These are phyloP conservation scores for Mycosphaerelloides madeirae DNA, from an alignment of 2,329 filamentous ascomycete genomes.

Conservation along the genomic window DNA sequence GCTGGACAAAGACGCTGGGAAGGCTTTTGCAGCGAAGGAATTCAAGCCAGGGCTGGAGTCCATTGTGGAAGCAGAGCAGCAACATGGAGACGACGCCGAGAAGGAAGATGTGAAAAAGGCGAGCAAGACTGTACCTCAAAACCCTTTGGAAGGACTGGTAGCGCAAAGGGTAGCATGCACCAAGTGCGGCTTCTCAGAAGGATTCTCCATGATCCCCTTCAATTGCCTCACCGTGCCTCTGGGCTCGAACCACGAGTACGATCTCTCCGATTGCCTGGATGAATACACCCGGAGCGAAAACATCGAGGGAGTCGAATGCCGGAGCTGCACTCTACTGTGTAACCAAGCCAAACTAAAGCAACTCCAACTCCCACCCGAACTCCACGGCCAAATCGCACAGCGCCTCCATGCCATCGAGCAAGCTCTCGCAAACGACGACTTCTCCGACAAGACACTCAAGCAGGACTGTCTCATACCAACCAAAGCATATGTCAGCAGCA, in stretches of 20 bases:
- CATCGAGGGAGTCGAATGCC: conserved; percentile 86
- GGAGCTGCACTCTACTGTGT: conserved; percentile 75
- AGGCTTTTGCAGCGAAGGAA: conserved; percentile 22
- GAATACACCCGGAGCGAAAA: conserved; percentile 78
- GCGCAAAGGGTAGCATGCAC: conserved; percentile 88
- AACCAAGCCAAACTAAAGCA: conserved; percentile 51
- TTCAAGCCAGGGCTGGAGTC: conserved; percentile 25
- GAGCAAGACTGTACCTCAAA: conserved; percentile 44
- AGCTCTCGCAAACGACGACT: conserved; percentile 74
- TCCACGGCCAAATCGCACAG: conserved; percentile 40
- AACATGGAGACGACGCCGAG: conserved; percentile 3
- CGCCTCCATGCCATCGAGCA: conserved; percentile 63
- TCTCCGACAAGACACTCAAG: conserved; percentile 54
- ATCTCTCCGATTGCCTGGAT: conserved; percentile 73
- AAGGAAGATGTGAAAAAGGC: conserved; percentile 7
- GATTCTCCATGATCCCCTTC: conserved; percentile 85
- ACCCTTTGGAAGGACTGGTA: conserved; percentile 80
- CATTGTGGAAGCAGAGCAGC: conserved; percentile 14
- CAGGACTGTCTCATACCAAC: conserved; percentile 46
- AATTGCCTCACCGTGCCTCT: conserved; percentile 87
- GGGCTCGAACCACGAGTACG: conserved; percentile 60
- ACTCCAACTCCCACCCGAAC: conserved; percentile 41
- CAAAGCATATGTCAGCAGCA: conserved; percentile 66
- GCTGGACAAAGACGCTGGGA: conserved; percentile 56
- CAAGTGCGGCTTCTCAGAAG: conserved; percentile 79